Conservation (phyloP, 495 filamentous ascomycete genomes). For the Thozetella sp. region DNA sequence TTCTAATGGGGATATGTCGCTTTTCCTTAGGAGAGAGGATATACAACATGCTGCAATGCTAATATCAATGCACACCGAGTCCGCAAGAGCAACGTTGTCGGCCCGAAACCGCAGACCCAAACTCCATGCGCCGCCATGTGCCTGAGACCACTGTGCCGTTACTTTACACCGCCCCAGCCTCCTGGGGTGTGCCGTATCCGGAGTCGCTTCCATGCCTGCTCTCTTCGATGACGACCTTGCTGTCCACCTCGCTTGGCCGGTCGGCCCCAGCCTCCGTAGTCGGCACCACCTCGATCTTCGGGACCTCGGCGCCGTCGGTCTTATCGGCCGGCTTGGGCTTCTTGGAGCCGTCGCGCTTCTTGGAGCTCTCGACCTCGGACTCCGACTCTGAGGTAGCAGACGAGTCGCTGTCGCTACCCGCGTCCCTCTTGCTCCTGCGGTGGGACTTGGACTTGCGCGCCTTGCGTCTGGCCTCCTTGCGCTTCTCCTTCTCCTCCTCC, state of each 20-base stretch:
- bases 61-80: too few species aligned
- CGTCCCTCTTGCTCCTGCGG: constrained; percentile 8
- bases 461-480: constrained; percentile 17
- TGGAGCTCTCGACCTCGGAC: constrained; percentile 14
- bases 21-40: too few species aligned
- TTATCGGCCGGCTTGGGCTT: constrained; percentile 10
- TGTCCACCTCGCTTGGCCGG: neutral
- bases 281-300: constrained; percentile 5
- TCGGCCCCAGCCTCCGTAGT: neutral
- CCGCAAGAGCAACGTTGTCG: too few species aligned
- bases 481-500: constrained; percentile 23
- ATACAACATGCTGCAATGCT: too few species aligned
- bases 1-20: too few species aligned
- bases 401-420: constrained; percentile 2
- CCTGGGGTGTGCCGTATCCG: constrained; percentile 25
- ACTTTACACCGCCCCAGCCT: neutral
- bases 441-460: constrained; percentile 14
- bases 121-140: too few species aligned
- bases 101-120: too few species aligned
- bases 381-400: constrained; percentile 14
- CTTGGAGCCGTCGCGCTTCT: neutral
- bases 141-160: neutral
- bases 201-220: constrained; percentile 21
- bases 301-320: neutral
- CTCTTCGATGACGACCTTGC: constrained; percentile 11